Base-by-base conservation (phyloP, 768 basidiomycete genomes). In the Leccinum variicolor region DNA sequence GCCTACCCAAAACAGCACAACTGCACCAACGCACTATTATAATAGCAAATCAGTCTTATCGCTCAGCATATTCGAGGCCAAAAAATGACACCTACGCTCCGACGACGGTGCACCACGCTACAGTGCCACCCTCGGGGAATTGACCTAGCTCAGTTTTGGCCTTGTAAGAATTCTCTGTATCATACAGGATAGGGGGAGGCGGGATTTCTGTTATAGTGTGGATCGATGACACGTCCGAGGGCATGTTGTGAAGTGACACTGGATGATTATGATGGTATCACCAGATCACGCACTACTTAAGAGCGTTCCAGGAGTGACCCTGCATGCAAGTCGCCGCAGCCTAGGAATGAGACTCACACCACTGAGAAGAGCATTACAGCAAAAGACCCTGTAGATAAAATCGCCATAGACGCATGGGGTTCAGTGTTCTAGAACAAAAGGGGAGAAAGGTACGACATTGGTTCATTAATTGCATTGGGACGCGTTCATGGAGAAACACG, bases 1-100 rank as follows among this genome's bases (percentile, higher is more conserved):
- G 25, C 62, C 23, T 36, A 71, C 69, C 75, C 76, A 46, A 70
- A 73, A 26, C 71, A 66, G 43, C 74, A 72, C 52, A 71, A 66
- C 52, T 70, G 69, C 4, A 71, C 55, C 2, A 77, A 54, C 10
- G 65, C 67, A 15, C 75, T 76, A 48, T 53, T 13, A 33, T 23
- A 19, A 25, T 15, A 28, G 25, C 11, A 45, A 4, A 26, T 31
- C 13, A 14, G 21, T 6, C 0, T 1, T 19, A 28, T 45, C 34
- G 14, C 36, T 25, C 34, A 14, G 19, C 31, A 14, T 10, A 15
- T 21, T 11, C 19, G 8, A 39, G 29, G 31, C 29, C 6, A 21
- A 19, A 11, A 7, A 19, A 19, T 3, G 9, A 29, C 14, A 43
- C 64, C 57, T 39, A 69, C 70, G 55, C 57, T 17, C 71, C 70